Evolutionary conservation across 129 eudicot genomes (phyloP).

Genomic region (Tanacetum coccineum): DNA sequence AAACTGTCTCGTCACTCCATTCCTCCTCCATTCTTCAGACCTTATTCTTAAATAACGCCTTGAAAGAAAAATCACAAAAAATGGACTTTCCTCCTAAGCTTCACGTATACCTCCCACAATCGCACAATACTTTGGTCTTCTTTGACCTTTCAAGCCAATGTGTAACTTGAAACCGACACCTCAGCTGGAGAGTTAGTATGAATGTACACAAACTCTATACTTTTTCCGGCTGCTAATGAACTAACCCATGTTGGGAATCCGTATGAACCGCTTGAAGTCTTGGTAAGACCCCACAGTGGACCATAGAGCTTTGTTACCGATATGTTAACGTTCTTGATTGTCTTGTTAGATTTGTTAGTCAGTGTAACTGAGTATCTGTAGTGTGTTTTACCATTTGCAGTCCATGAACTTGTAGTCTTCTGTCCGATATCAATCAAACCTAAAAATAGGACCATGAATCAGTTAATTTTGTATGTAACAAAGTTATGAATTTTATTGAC

Average conservation of each 20-base stretch:
- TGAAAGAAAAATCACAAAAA: slow-evolving; percentile 40
- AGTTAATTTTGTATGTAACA: background rate
- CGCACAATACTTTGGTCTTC: slow-evolving; percentile 26
- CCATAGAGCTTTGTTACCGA: slow-evolving; percentile 67
- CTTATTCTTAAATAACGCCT: slow-evolving; percentile 27
- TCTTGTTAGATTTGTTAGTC: slow-evolving; percentile 68
- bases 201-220: slow-evolving; percentile 79
- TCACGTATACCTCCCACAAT: slow-evolving; percentile 49
- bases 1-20: slow-evolving; percentile 86
- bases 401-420: slow-evolving; percentile 63
- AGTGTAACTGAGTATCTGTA: slow-evolving; percentile 75
- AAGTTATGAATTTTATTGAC: background rate
- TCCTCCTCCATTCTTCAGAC: slow-evolving; percentile 48
- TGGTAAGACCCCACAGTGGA: slow-evolving; percentile 81
- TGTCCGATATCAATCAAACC: slow-evolving; percentile 44
- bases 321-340: slow-evolving; percentile 51
- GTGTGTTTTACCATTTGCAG: slow-evolving; percentile 52
- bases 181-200: slow-evolving; percentile 62
- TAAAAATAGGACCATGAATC: slow-evolving; percentile 4
- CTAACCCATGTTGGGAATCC: slow-evolving; percentile 62
- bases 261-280: slow-evolving; percentile 48
- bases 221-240: slow-evolving; percentile 65
- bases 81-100: slow-evolving; percentile 25
- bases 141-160: slow-evolving; percentile 35
- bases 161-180: slow-evolving; percentile 64